Percentiles rank a stretch among this genome's conserved stretches.
These are phyloP conservation scores for Lipomyces mesembrius DNA, from an alignment of 805 yeast species.

Conservation along the genomic window DNA sequence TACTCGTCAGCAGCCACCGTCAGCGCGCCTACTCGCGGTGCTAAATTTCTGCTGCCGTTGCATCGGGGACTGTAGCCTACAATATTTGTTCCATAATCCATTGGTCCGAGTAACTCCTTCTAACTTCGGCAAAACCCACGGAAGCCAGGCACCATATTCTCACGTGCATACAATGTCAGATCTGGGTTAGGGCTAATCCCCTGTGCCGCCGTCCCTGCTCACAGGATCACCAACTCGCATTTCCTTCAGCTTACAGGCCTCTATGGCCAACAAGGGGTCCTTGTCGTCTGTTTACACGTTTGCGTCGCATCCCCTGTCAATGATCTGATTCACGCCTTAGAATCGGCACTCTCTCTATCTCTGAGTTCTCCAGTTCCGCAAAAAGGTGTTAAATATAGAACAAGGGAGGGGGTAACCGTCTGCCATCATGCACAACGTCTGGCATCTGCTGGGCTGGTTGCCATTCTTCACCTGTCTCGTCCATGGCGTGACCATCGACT, in stretches of 20 bases:
- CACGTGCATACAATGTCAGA: not conserved
- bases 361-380: not conserved
- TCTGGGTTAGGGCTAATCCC: not conserved
- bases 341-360: not conserved
- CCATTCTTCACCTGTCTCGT: not conserved
- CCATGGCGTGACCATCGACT: constrained; percentile 19
- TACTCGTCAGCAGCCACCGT: not conserved
- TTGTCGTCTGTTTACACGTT: not conserved
- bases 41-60: too few species aligned
- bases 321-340: not conserved
- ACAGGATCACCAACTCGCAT: too few species aligned
- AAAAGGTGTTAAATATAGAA: not conserved
- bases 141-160: not conserved
- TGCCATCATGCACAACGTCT: not conserved
- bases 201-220: too few species aligned
- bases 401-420: not conserved
- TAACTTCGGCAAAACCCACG: not conserved
- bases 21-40: too few species aligned
- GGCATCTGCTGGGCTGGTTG: not conserved
- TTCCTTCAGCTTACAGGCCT: not conserved
- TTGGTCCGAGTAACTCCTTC: not conserved
- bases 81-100: too few species aligned
- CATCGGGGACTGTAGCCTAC: too few species aligned
- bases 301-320: not conserved
- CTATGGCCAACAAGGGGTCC: not conserved